These are phyloP conservation scores for Erodium trifolium DNA, from an alignment of 441 rosid species.

Conservation along the genomic window DNA sequence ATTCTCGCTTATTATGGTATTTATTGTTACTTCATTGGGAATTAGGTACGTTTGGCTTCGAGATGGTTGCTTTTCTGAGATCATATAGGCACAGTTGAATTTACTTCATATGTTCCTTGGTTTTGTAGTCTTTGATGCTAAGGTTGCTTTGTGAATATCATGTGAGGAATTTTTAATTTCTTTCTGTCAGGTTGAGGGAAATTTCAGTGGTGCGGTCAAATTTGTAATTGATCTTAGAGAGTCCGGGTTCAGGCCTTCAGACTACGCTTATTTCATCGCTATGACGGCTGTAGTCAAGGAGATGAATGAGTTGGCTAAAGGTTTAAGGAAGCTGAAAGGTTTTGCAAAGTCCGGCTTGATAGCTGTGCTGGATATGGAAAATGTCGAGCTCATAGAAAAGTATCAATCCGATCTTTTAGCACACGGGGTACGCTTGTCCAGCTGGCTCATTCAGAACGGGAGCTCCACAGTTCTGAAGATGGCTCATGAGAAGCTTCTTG, in stretches of 20 bases:
- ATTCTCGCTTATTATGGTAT: neutral
- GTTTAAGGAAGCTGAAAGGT: slow-evolving; percentile 57
- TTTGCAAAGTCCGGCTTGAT: slow-evolving; percentile 49
- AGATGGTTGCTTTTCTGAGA: neutral
- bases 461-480: slow-evolving; percentile 45
- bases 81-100: neutral
- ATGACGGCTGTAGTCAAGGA: slow-evolving; percentile 96
- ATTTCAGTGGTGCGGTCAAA: slow-evolving; percentile 55
- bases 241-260: slow-evolving; percentile 74
- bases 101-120: neutral
- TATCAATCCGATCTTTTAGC: slow-evolving; percentile 62
- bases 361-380: slow-evolving; percentile 48
- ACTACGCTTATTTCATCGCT: slow-evolving; percentile 69
- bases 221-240: slow-evolving; percentile 52
- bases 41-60: neutral
- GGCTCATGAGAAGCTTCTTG: slow-evolving; percentile 75
- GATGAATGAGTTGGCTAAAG: slow-evolving; percentile 64
- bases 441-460: slow-evolving; percentile 66
- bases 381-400: slow-evolving; percentile 42
- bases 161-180: slow-evolving; percentile 11
- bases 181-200: slow-evolving; percentile 60
- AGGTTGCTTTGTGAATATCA: neutral
- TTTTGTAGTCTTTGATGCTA: neutral
- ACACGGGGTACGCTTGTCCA: slow-evolving; percentile 48
- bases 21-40: neutral